Evolutionary conservation across 176 grass and related monocot species (phyloP).

Genomic region (Carex cristatella): DNA sequence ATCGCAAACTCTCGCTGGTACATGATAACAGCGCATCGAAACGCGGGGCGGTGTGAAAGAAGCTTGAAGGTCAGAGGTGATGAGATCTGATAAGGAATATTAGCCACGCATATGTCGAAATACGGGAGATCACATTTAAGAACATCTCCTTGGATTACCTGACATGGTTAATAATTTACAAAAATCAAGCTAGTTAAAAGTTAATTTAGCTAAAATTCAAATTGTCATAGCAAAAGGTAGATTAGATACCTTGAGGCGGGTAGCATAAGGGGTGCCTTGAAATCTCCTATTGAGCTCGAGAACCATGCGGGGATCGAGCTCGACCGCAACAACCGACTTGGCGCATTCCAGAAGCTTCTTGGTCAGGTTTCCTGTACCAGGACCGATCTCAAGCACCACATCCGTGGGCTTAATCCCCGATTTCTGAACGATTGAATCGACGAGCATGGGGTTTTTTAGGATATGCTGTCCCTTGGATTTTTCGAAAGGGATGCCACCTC

Average conservation of each 20-base stretch:
- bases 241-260: slow-evolving; percentile 53
- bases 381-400: slow-evolving; percentile 90
- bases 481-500: slow-evolving; percentile 68
- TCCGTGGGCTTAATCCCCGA: slow-evolving; percentile 88
- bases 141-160: slow-evolving; percentile 96
- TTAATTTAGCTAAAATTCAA: background rate
- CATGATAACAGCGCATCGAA: slow-evolving; percentile 96
- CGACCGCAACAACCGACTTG: slow-evolving; percentile 90
- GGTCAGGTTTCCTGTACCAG: slow-evolving; percentile 92
- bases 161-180: background rate
- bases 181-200: background rate
- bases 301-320: slow-evolving; percentile 97
- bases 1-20: slow-evolving; percentile 92
- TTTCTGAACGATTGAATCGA: slow-evolving; percentile 82
- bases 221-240: background rate
- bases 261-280: slow-evolving; percentile 64
- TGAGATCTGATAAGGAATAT: slow-evolving; percentile 93
- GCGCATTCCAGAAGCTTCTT: slow-evolving; percentile 79
- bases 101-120: slow-evolving; percentile 93
- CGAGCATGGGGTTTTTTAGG: slow-evolving; percentile 67
- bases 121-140: slow-evolving; percentile 92
- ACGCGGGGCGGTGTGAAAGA: slow-evolving; percentile 70
- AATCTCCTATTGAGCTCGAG: slow-evolving; percentile 83
- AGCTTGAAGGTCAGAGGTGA: slow-evolving; percentile 90
- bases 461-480: slow-evolving; percentile 98